Evolutionary conservation across 139 green algal genomes (phyloP), one percentile per base, ranked within the genome.

Genomic region (Haematococcus lacustris): DNA sequence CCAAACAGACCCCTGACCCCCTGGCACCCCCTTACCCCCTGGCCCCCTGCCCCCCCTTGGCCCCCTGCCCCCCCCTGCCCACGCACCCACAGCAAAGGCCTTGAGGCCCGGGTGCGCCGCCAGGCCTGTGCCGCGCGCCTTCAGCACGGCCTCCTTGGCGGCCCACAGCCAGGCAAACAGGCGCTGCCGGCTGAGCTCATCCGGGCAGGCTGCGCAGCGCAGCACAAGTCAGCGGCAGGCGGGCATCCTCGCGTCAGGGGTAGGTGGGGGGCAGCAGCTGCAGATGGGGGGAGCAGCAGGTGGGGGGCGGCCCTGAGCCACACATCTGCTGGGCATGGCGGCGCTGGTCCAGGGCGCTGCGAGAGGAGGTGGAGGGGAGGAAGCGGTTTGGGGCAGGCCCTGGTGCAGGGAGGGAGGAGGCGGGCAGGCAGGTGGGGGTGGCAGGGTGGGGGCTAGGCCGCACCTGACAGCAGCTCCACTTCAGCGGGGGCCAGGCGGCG

Each of bases 81-180:
- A 68, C 78, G 34, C 68, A 80, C 79, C 73, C 25, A 93, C 81
- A 25, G 72, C 51, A 64, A 93, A 93, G 40, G 79, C 80, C 41
- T 76, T 78, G 17, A 93, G 77, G 1, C 89, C 88, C 2, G 87
- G 86, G 2, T 73, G 53, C 0, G 78, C 84, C 28, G 41, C 80
- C 72, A 95, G 90, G 72, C 90, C 90, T 25, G 70, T 78, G 5
- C 90, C 90, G 5, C 83, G 63, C 0, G 90, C 90, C 73, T 95
- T 95, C 21, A 95, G 83, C 9, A 90, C 86, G 25, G 88, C 87
- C 75, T 95, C 90, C 69, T 95, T 95, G 6, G 92, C 73, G 0
- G 84, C 89, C 90, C 90, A 95, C 64, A 93, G 82, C 71, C 64
- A 65, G 50, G 91, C 59, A 66, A 94, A 93, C 32, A 74, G 66